Base-by-base conservation (phyloP, 495 filamentous ascomycete genomes). In the Aspergillus panamensis region DNA sequence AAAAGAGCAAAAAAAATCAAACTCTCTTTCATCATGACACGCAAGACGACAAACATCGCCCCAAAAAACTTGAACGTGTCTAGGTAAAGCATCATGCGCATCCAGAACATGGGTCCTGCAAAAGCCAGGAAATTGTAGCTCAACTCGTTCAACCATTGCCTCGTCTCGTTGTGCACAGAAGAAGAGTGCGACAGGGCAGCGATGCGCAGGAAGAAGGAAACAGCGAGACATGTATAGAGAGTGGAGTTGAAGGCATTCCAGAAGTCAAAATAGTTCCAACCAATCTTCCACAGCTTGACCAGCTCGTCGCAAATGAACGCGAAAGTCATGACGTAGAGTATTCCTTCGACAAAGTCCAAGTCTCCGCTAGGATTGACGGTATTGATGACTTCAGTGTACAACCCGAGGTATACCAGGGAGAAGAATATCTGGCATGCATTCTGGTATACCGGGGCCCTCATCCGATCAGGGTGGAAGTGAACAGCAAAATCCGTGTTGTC, bases 1-100 rank as follows among this genome's bases (percentile, higher is more conserved):
- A 98, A 82, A n/a, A 98, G 80, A 7, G 92, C 90, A 64, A 98
- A 98, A 80, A 98, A 98, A 61, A 97, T 97, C 53, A 98, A 73
- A 55, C 90, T 95, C 68, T 98, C 94, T 65, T 92, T 91, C 94
- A 98, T 97, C 95, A 98, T 97, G 50, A 97, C 92, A 65, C 96
- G 92, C 33, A 98, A 76, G 5, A 98, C 90, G 8, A 97, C 92
- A 33, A 98, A 80, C 95, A 98, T 97, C 51, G 91, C 91, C 43
- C 94, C 94, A 61, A 98, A 97, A 80, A 98, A 98, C 58, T 89
- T 87, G 75, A 94, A 90, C 0, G 85, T 87, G 75, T 98, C 94
- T 8, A 98, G 81, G 67, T 96, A 98, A 8, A 98, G 84, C 57
- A 97, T 79, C 65, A 98, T 81, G 14, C 94, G 89, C 64, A 86